Evolutionary conservation across 179 eudicot species (phyloP), one percentile per base, ranked within the genome.

Genomic region (Drosera spatulata): DNA sequence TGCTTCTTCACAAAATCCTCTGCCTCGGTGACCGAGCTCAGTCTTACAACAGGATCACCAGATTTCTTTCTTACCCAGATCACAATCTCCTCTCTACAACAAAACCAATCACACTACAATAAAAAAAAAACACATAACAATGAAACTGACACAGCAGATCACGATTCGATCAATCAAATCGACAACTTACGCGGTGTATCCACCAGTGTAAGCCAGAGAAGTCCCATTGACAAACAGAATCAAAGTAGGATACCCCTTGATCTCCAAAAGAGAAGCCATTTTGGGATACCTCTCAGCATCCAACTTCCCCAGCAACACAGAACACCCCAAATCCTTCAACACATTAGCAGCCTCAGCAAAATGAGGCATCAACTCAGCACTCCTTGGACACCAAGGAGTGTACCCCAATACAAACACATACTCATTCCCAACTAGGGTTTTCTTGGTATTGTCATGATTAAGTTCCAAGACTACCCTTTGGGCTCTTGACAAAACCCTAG

Each of bases 321-420:
- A 38, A 14, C 80, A 75, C 46, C 81, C 80, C 60, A 85, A 41
- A 37, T 78, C 91, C 67, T 62, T 79, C 57, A 91, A 57, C 46
- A 56, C 61, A 66, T 73, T 85, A 2, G 98, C 98, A 58, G 98
- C 95, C 71, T 85, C 80, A 3, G 98, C 96, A 67, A 91, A 88
- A 7, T 77, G 80, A 2, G 98, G 98, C 98, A 91, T 91, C 4
- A 91, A 59, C 66, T 91, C 98, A 62, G 98, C 98, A 61, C 96
- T 91, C 74, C 96, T 70, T 2, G 75, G 73, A 56, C 91, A 84
- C 98, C 98, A 88, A 10, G 98, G 98, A 0, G 96, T 85, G 56
- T 85, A 91, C 13, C 98, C 98, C 82, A 91, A 48, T 7, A 91
- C 73, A 50, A 91, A 55, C 64, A 84, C 91, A 55, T 64, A 79